These are phyloP conservation scores for Termitomyces eurrhizus DNA, from an alignment of 768 basidiomycete genomes.

Conservation along the genomic window DNA sequence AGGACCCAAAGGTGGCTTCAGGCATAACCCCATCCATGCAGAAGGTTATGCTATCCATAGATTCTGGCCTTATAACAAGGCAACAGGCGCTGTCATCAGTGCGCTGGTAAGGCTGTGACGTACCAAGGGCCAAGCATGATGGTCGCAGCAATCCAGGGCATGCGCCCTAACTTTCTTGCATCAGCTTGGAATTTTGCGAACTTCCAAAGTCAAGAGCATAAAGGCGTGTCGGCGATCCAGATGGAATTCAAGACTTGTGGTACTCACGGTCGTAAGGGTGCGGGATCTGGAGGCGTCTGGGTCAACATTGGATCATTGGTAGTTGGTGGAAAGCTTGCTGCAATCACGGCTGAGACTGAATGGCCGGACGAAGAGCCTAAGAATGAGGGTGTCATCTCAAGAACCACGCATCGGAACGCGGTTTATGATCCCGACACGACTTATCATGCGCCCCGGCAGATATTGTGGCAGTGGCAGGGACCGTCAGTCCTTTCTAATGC, in stretches of 20 bases:
- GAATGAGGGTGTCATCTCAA: slow-evolving; percentile 51
- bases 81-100: slow-evolving; percentile 61
- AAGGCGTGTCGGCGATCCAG: slow-evolving; percentile 80
- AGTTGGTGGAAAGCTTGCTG: slow-evolving; percentile 69
- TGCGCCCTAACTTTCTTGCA: slow-evolving; percentile 93
- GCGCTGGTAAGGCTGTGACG: slow-evolving; percentile 53
- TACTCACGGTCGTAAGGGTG: slow-evolving; percentile 71
- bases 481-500: slow-evolving; percentile 53
- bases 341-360: slow-evolving; percentile 77
- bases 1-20: neutral
- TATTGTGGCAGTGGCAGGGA: slow-evolving; percentile 78
- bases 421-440: slow-evolving; percentile 74
- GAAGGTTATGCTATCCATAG: slow-evolving; percentile 11
- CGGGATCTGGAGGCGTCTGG: slow-evolving; percentile 77
- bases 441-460: slow-evolving; percentile 66
- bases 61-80: slow-evolving; percentile 8
- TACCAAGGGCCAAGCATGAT: slow-evolving; percentile 77
- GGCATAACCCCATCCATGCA: slow-evolving; percentile 4
- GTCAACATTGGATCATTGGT: slow-evolving; percentile 88
- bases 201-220: slow-evolving; percentile 76
- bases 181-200: slow-evolving; percentile 92
- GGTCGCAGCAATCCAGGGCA: slow-evolving; percentile 96
- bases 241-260: slow-evolving; percentile 94
- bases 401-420: slow-evolving; percentile 59
- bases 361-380: slow-evolving; percentile 59